phyloP scores from a whole-genome alignment of 1,284 basidiomycete species.

The Tetrapyrgos nigripes region DNA sequence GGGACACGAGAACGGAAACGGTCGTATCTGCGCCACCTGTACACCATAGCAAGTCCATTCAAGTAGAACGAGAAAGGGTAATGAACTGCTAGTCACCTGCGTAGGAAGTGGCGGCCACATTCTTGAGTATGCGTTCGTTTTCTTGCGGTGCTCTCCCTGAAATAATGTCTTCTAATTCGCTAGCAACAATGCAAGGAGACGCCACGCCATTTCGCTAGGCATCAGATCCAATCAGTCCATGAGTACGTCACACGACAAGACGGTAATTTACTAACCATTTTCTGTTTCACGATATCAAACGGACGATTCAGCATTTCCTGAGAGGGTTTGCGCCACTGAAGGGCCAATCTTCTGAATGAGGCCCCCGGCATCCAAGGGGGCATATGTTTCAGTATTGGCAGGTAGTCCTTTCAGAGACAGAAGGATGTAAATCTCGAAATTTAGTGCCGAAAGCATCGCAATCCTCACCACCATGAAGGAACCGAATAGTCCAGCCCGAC shows the following conservation, averaged over 20 bases:
- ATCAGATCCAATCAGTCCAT: background rate
- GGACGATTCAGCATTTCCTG: conserved; percentile 47
- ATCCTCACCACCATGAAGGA: conserved; percentile 45
- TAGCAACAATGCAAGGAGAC: conserved; percentile 40
- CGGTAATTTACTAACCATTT: conserved; percentile 32
- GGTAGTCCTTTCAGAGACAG: conserved; percentile 43
- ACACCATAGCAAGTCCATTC: too few species aligned
- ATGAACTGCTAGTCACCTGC: too few species aligned
- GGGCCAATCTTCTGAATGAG: conserved; percentile 45
- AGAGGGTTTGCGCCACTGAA: conserved; percentile 41
- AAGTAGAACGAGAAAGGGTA: too few species aligned
- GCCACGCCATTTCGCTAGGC: conserved; percentile 36
- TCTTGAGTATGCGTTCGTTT: conserved; percentile 43
- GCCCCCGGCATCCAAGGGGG: conserved; percentile 46
- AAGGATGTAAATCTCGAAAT: conserved; percentile 6
- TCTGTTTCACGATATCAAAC: conserved; percentile 44
- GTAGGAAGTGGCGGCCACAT: conserved; percentile 49
- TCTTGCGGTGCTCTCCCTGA: conserved; percentile 25
- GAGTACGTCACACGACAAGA: background rate
- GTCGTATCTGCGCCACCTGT: conserved; percentile 41
- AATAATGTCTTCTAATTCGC: conserved; percentile 41
- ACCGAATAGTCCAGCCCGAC: conserved; percentile 48
- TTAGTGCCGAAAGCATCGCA: background rate
- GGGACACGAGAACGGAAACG: conserved; percentile 40
- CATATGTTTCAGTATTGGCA: conserved; percentile 43